Evolutionary conservation across 2,329 filamentous ascomycete genomes (phyloP), one percentile per base, ranked within the genome.

Genomic region (Diaporthe vaccinii): DNA sequence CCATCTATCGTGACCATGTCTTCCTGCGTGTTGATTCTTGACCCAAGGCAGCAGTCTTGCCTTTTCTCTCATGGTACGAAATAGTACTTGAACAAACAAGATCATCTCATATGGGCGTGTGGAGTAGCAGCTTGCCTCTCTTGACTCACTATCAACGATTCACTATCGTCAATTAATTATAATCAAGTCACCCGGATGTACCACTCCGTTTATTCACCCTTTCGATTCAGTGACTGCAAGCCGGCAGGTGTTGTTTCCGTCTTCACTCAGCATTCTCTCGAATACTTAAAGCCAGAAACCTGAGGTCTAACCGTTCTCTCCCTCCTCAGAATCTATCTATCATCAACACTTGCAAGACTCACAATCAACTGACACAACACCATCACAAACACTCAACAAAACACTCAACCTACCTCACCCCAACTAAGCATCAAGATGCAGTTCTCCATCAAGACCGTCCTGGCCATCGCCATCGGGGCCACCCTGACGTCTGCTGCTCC

Each of bases 391-490:
- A 51, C 46, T 15, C 9, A 36, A 34, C 2, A 25, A 67, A 34
- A 8, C 28, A 22, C 17, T 51, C 22, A 34, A 53, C 22, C 1
- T 15, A 20, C 2, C 22, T 53, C 31, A 39, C n/a, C 17, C 22
- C 2, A 39, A 36, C 4, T 4, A 39, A 39, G 25, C 5, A 53
- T 22, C 46, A 41, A 53, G 22, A 68, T 68, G 65, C 65, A 68
- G 15, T 68, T 53, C 46, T 53, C 22, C 8, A 14, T 68, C 65
- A 68, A 68, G 34, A 68, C 46, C 4, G 22, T 53, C 46, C 31
- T 68, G 4, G n/a, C 34, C n/a, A 49, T 68, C 34, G 65, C 65
- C 31, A 53, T 68, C 46, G 4, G 65, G 65, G 22, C 65, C 46
- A 53, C 65, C 4, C 49, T 68, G 5, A 10, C 22, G 9, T 68